Evolutionary conservation across 768 basidiomycete species (phyloP).

Genomic region (Suillus subaureus): DNA sequence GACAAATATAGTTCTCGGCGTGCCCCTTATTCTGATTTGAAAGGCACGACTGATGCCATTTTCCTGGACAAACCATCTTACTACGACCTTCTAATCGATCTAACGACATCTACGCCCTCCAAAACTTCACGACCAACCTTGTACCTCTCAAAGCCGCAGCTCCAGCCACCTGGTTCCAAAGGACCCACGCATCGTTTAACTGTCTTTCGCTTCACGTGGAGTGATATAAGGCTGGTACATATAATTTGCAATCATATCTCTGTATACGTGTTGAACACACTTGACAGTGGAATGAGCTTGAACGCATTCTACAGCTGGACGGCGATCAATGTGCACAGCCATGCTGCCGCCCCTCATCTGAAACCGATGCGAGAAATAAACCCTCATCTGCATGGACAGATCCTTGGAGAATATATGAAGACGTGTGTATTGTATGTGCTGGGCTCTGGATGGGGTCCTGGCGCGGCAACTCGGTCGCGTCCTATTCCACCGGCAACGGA

Average conservation of each 20-base stretch:
- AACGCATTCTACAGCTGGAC: conserved; percentile 65
- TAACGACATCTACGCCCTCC: conserved; percentile 66
- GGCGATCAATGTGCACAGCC: conserved; percentile 27
- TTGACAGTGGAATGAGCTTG: conserved; percentile 74
- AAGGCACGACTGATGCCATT: conserved; percentile 80
- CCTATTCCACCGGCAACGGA: conserved; percentile 52
- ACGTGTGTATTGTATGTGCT: conserved; percentile 80
- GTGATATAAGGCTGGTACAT: conserved; percentile 73
- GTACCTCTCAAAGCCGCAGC: conserved; percentile 55
- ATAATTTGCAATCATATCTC: neutral
- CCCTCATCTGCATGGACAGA: conserved; percentile 64
- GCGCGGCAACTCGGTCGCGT: conserved; percentile 48
- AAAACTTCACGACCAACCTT: conserved; percentile 67
- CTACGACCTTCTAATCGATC: conserved; percentile 81
- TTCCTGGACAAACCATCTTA: conserved; percentile 79
- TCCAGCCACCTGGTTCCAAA: conserved; percentile 34
- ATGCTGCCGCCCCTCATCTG: conserved; percentile 39
- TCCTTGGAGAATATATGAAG: conserved; percentile 82
- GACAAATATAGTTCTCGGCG: conserved; percentile 6
- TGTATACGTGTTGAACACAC: conserved; percentile 9
- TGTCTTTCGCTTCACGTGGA: conserved; percentile 77
- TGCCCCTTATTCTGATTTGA: neutral
- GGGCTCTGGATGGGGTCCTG: conserved; percentile 79
- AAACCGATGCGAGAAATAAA: conserved; percentile 38
- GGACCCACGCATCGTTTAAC: conserved; percentile 58